phyloP scores from a whole-genome alignment of 768 basidiomycete genomes.

The Boletus fagicola region DNA sequence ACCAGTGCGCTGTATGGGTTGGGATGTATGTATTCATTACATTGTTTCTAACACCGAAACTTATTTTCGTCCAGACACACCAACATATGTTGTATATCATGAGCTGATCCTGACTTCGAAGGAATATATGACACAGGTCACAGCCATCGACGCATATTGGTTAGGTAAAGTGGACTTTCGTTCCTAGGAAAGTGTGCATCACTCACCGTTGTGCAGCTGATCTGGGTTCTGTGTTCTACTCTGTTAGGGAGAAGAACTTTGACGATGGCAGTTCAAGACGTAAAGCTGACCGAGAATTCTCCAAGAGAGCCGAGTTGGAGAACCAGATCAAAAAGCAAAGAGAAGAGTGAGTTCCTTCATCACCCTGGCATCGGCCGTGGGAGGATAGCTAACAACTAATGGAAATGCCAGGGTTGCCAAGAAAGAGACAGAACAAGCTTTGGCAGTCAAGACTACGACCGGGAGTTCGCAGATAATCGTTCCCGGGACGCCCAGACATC shows the following conservation, averaged over 20 bases:
- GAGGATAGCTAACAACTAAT: constrained; percentile 7
- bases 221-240: constrained; percentile 94
- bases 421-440: constrained; percentile 59
- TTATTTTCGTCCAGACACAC: constrained; percentile 62
- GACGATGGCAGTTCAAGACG: constrained; percentile 80
- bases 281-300: constrained; percentile 86
- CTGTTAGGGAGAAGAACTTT: constrained; percentile 97
- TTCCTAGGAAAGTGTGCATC: not conserved
- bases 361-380: not conserved
- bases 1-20: constrained; percentile 96
- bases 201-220: constrained; percentile 56
- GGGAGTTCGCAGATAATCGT: constrained; percentile 68
- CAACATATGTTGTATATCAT: constrained; percentile 96
- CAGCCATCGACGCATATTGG: constrained; percentile 97
- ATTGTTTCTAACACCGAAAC: not conserved
- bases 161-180: constrained; percentile 55
- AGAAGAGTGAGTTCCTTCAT: constrained; percentile 49
- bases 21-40: constrained; percentile 63
- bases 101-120: constrained; percentile 94
- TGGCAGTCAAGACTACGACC: constrained; percentile 51
- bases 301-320: constrained; percentile 87
- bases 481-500: constrained; percentile 76
- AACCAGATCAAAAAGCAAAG: constrained; percentile 84
- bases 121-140: constrained; percentile 99
- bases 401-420: constrained; percentile 49